Evolutionary conservation across 2,329 filamentous ascomycete genomes (phyloP), one percentile per base, ranked within the genome.

Genomic region (Didymella pinodella): DNA sequence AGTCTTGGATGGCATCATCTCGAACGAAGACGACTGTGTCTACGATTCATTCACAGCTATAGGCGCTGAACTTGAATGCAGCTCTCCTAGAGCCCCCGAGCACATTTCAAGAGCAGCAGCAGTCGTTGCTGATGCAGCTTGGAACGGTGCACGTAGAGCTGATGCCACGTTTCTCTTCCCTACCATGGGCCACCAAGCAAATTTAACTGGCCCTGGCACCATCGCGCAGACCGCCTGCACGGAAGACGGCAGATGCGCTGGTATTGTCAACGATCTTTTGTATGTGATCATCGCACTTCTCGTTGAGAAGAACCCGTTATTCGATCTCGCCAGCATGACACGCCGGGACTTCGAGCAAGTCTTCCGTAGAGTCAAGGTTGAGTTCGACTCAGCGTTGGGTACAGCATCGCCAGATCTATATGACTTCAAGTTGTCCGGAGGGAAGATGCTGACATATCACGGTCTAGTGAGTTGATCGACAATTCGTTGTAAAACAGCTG

Each of bases 401-500:
- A 65, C 58, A 1, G 52, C 40, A 16, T 56, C 65, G 10, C 53
- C 68, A 7, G 61, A 74, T 52, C 58, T 73, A 6, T 61, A 60
- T 7, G 50, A 61, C 0, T 72, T 67, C 48, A 57, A 58, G 10
- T 26, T 59, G 0, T 18, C 52, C 2, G 69, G 69, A 2, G 67
- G 64, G 7, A 74, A 71, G 34, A 58, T 74, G 29, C 62, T 72
- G 4, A 69, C 61, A 26, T 74, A 54, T 31, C 70, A 74, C 40
- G 70, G 71, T 8, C 26, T 66, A 8, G 57, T 57, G 54, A 26
- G 55, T 45, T 11, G 7, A n/a, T 26, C 7, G 7, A n/a, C 26
- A 12, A 12, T 28, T 16, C 28, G 8, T 12, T 6, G n/a, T 29
- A 7, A 14, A 14, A 31, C 22, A 2, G 20, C 50, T 59, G 18